phyloP scores from a whole-genome alignment of 495 filamentous ascomycete species.

The Penicillium samsonianum region DNA sequence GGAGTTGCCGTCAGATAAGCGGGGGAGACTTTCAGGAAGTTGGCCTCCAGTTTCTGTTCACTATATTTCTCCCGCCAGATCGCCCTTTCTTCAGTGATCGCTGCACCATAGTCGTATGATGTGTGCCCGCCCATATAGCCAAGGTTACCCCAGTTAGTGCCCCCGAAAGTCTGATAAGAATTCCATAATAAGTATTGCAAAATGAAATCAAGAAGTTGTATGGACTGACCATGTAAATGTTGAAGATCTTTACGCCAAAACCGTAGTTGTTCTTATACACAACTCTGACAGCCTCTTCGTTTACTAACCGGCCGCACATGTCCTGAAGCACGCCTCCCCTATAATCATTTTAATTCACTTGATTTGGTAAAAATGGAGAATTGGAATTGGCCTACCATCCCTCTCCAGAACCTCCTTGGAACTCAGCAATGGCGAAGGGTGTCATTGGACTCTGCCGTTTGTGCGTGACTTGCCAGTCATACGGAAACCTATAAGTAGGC shows the following conservation, averaged over 20 bases:
- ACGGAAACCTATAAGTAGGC: slow-evolving; percentile 44
- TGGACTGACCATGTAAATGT: slow-evolving; percentile 61
- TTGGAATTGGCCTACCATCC: slow-evolving; percentile 13
- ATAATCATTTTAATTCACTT: background rate
- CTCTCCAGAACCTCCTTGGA: slow-evolving; percentile 18
- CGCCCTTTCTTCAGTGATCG: slow-evolving; percentile 61
- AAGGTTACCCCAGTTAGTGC: slow-evolving; percentile 80
- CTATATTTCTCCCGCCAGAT: slow-evolving; percentile 71
- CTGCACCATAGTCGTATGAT: slow-evolving; percentile 65
- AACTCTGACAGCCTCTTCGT: slow-evolving; percentile 65
- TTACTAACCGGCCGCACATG: slow-evolving; percentile 58
- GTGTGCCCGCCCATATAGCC: slow-evolving; percentile 67
- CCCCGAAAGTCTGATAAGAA: slow-evolving; percentile 52
- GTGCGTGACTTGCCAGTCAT: slow-evolving; percentile 46
- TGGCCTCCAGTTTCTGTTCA: slow-evolving; percentile 67
- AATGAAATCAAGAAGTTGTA: slow-evolving; percentile 6
- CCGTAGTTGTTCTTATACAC: slow-evolving; percentile 74
- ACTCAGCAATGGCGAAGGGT: slow-evolving; percentile 62
- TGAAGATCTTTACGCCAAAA: slow-evolving; percentile 58
- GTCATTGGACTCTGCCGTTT: slow-evolving; percentile 56
- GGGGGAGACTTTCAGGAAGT: slow-evolving; percentile 67
- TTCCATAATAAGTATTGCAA: too few species aligned
- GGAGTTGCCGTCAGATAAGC: slow-evolving; percentile 56
- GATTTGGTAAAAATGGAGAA: background rate
- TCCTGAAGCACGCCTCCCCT: slow-evolving; percentile 66